phyloP scores from a whole-genome alignment of 2,329 filamentous ascomycete genomes.

The Colletotrichum liaoningense region DNA sequence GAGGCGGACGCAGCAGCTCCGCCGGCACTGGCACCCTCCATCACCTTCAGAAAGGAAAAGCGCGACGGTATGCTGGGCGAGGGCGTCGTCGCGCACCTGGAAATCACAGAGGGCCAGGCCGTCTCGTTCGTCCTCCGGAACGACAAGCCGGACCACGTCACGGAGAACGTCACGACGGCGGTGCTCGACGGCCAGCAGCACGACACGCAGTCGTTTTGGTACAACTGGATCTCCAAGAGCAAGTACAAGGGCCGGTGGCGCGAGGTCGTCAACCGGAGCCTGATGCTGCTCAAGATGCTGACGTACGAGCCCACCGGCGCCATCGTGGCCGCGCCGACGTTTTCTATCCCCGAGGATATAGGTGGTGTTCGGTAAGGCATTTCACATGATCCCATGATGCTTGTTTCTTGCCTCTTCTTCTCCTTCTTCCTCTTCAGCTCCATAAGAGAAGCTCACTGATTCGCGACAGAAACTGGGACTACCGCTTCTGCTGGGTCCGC shows the following conservation, averaged over 20 bases:
- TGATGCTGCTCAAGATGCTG: constrained; percentile 81
- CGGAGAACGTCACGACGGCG: constrained; percentile 66
- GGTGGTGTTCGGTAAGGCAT: constrained; percentile 64
- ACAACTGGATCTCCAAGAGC: constrained; percentile 77
- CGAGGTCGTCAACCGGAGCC: constrained; percentile 76
- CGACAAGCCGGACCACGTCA: constrained; percentile 68
- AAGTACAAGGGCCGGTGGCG: constrained; percentile 79
- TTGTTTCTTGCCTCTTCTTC: too few relatives aligned
- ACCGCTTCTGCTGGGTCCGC: constrained; percentile 82
- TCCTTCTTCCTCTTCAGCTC: background rate
- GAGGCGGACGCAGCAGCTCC: constrained; percentile 51
- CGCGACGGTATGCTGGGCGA: constrained; percentile 67
- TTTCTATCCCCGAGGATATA: constrained; percentile 80
- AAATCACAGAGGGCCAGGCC: constrained; percentile 73
- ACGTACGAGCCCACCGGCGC: constrained; percentile 84
- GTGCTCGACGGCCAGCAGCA: constrained; percentile 73
- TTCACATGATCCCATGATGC: background rate
- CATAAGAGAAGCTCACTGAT: background rate
- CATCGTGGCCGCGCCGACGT: constrained; percentile 81
- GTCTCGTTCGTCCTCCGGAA: constrained; percentile 77
- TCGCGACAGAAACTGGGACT: constrained; percentile 72
- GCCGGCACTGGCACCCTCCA: constrained; percentile 50
- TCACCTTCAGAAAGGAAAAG: constrained; percentile 66
- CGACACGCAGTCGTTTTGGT: constrained; percentile 79
- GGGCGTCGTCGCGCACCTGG: constrained; percentile 70